Evolutionary conservation across 495 filamentous ascomycete species (phyloP), one percentile per base, ranked within the genome.

Genomic region (Aspergillus biplanus): DNA sequence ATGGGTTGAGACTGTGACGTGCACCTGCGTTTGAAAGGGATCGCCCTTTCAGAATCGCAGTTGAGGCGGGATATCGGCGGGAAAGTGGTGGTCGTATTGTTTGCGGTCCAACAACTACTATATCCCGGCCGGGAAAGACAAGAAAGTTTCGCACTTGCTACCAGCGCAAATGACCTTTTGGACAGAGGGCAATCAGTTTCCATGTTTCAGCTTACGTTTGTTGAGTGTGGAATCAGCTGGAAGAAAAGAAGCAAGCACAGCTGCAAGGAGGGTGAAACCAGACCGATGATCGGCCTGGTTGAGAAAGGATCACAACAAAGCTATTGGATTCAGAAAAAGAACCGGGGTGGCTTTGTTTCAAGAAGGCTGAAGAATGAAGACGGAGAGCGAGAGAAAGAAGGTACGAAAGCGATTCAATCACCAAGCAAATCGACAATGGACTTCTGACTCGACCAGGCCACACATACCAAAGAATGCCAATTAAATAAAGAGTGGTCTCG

Each of bases 141-240:
- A 71, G 65, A 65, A 44, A 61, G 59, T 44, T 65, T 68, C 46
- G 65, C 62, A 71, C 71, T 78, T 80, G 78, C 76, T 76, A 73
- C 78, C 79, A 68, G 79, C 73, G 79, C 78, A 78, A 79, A 78
- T 73, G 69, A 67, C 65, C 71, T 73, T 76, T 80, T 75, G 56
- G 58, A 66, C 62, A 62, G 65, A 62, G 52, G 49, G 73, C 65
- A 73, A 73, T 71, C 71, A 74, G 69, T 65, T 59, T 73, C 65
- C 69, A 75, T 71, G 61, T 63, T 67, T 63, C 58, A 64, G 59
- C 12, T 48, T 46, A 50, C 42, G 32, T 55, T 59, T 52, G 52
- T 47, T 46, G 52, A 50, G 39, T 50, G 62, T 48, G 57, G 54
- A 62, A 64, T 53, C 34, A 52, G 52, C 56, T 3, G 53, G 44